Evolutionary conservation across 1,139 yeast species (phyloP), one percentile per base, ranked within the genome.

Genomic region (Taphrina sp.): DNA sequence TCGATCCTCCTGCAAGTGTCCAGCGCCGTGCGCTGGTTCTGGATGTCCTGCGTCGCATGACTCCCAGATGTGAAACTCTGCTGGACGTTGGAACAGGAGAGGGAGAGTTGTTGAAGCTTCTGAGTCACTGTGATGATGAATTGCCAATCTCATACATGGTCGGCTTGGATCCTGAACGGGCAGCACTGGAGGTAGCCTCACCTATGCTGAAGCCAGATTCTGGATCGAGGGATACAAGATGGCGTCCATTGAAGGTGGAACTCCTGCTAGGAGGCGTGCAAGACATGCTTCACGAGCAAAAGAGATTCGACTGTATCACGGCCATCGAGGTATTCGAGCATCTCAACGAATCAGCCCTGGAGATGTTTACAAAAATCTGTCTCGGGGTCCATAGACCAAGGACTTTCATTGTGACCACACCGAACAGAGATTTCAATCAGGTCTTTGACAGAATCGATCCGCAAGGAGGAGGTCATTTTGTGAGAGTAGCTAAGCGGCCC

Each of bases 251-350:
- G 16, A 20, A 36, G 16, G 20, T 38, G 3, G 33, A 22, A 12
- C 5, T 54, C 3, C 37, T 23, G 7, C 49, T 20, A 5, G 58
- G 58, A 4, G 54, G 44, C 8, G 31, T 46, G 20, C 28, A 33
- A 24, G 37, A 54, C 14, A 29, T 54, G 12, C 41, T 16, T 7
- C 29, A 23, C 5, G 35, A 12, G 38, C 36, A 3, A 4, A 20
- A 28, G 16, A 19, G 16, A 5, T 39, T 29, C 28, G 58, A 54
- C n/a, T 54, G 49, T 17, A 29, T 54, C n/a, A 53, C 51, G 8
- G 58, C 58, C 10, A 46, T 42, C n/a, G 58, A 54, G 24, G 52
- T 54, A 16, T 29, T 54, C 7, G 58, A 54, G 24, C 58, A 54
- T 39, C 38, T 46, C 12, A 43, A 44, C n/a, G 49, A 49, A 1